These are phyloP conservation scores for Phoenix dactylifera DNA, from an alignment of 176 grass and related monocot species.

Conservation along the genomic window DNA sequence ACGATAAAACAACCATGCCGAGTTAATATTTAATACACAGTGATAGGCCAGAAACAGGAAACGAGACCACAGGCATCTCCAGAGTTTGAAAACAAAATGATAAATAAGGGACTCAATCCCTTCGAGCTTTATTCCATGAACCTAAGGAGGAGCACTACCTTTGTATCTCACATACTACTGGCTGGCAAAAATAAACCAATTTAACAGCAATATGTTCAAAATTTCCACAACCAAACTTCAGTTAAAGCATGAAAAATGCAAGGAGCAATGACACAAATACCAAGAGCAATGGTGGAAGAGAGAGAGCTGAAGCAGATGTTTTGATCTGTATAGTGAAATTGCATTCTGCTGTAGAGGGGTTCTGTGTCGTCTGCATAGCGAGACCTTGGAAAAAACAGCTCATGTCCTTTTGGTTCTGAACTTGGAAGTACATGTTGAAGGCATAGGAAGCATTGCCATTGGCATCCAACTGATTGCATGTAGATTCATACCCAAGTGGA, in stretches of 20 bases:
- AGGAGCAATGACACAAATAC: not conserved
- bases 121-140: too few species aligned
- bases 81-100: too few species aligned
- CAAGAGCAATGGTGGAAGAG: not conserved
- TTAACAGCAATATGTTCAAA: too few species aligned
- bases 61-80: too few species aligned
- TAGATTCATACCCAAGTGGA: slow-evolving; percentile 36
- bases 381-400: slow-evolving; percentile 39
- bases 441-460: slow-evolving; percentile 50
- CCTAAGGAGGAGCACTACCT: too few species aligned
- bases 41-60: too few species aligned
- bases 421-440: slow-evolving; percentile 53
- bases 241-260: not conserved
- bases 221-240: not conserved
- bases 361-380: slow-evolving; percentile 21
- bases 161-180: too few species aligned
- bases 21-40: too few species aligned
- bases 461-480: slow-evolving; percentile 36
- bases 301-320: slow-evolving; percentile 2
- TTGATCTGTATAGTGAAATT: slow-evolving; percentile 42
- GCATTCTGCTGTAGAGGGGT: slow-evolving; percentile 26
- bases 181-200: too few species aligned
- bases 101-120: too few species aligned
- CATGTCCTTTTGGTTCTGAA: slow-evolving; percentile 28
- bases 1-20: too few species aligned